Evolutionary conservation across 1,284 basidiomycete species (phyloP).

Genomic region (Cutaneotrichosporon spelunceum): DNA sequence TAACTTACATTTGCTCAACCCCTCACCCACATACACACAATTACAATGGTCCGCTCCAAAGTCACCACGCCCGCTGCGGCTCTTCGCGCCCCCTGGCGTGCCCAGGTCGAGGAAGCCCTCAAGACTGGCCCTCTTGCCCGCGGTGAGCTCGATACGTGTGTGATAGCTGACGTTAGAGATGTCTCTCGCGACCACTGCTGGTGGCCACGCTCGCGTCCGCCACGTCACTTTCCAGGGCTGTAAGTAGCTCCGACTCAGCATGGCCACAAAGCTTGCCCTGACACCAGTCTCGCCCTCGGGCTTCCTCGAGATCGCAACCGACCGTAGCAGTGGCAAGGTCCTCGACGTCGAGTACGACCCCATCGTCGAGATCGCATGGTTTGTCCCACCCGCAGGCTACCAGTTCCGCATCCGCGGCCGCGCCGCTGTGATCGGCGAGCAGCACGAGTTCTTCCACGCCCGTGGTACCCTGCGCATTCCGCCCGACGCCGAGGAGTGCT

Average conservation of each 20-base stretch:
- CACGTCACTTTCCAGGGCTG: constrained; percentile 16
- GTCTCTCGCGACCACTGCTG: constrained; percentile 3
- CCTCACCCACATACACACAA: constrained; percentile 1
- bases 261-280: background rate
- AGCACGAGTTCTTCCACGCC: constrained; percentile 7
- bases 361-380: constrained; percentile 20
- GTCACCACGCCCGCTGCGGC: constrained; percentile 2
- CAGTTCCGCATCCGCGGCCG: constrained; percentile 22
- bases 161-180: background rate
- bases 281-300: constrained; percentile 15
- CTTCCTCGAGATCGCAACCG: constrained; percentile 14
- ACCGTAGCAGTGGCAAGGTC: constrained; percentile 12
- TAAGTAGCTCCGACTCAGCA: background rate
- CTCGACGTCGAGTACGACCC: constrained; percentile 10
- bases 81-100: constrained; percentile 10
- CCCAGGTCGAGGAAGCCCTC: constrained; percentile 10
- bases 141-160: background rate
- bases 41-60: constrained; percentile 3
- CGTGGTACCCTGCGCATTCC: background rate
- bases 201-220: constrained; percentile 8
- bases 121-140: constrained; percentile 6
- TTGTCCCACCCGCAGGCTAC: constrained; percentile 7
- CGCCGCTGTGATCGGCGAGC: constrained; percentile 15
- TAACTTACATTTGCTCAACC: background rate
- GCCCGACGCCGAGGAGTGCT: background rate